A percentile compares a stretch with the other conserved stretches of the same genome.
Conservation (phyloP, 1,284 basidiomycete species). For the Malassezia psittaci region DNA sequence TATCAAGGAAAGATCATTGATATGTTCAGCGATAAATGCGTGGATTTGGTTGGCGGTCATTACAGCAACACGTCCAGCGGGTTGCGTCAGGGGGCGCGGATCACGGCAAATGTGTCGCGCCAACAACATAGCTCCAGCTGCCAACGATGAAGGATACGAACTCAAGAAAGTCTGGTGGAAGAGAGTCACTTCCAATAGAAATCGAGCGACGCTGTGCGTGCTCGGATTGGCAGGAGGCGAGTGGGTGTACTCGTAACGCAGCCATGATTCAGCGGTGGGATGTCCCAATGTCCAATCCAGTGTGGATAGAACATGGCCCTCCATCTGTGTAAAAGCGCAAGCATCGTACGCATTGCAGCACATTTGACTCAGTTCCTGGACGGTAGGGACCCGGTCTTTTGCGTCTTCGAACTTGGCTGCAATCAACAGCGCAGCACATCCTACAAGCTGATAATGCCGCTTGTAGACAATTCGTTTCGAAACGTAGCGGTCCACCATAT, state of each 20-base stretch:
- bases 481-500: constrained; percentile 98
- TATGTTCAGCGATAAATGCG: constrained; percentile 66
- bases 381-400: constrained; percentile 92
- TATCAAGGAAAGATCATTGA: constrained; percentile 81
- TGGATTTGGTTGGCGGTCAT: constrained; percentile 7
- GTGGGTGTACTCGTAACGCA: constrained; percentile 54
- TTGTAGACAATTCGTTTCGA: constrained; percentile 96
- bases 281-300: constrained; percentile 96
- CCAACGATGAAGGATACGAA: constrained; percentile 72
- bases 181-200: constrained; percentile 94
- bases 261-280: constrained; percentile 94
- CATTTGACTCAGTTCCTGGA: constrained; percentile 83
- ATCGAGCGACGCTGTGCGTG: constrained; percentile 86
- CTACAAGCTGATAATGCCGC: constrained; percentile 98
- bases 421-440: constrained; percentile 95
- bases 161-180: constrained; percentile 92
- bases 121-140: constrained; percentile 73
- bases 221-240: constrained; percentile 34
- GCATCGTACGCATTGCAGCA: constrained; percentile 92
- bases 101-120: constrained; percentile 63
- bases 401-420: constrained; percentile 99
- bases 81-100: constrained; percentile 18
- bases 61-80: constrained; percentile 4
- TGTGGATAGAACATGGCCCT: constrained; percentile 88
- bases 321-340: constrained; percentile 65